Base-by-base conservation (phyloP, 2,329 filamentous ascomycete species). In the Alternaria triticimaculans region DNA sequence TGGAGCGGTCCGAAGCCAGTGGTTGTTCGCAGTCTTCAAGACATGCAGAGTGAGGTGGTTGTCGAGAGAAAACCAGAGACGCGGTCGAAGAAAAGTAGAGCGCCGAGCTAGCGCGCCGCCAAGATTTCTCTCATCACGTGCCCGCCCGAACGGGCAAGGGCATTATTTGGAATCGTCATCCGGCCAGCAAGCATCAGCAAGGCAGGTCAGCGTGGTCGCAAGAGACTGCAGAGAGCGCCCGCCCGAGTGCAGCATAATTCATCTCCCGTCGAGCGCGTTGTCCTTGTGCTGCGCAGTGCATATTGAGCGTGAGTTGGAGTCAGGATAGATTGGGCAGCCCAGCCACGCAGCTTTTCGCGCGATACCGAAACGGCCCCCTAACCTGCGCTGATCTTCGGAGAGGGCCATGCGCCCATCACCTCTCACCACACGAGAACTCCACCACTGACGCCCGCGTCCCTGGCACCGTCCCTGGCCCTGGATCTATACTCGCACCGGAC, bases 381-480 rank as follows among this genome's bases (percentile, higher is more conserved):
- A 67, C 64, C 55, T 60, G 59, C 61, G 65, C 64, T 62, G 68
- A 72, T 72, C 70, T 63, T 65, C 67, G 62, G 60, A 60, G 63
- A 66, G 67, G 49, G 67, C 63, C 63, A 67, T 67, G 66, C 68
- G 64, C 67, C 69, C 71, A 72, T 72, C 70, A 65, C 66, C 67
- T 69, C 68, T 68, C 70, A 73, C 70, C 62, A 67, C 72, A 67
- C 62, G 62, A 67, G 62, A 60, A 62, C 65, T 65, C 66, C 69
- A 66, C 72, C 66, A 65, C 63, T 67, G 57, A 64, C 70, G 64
- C 60, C 72, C 66, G 67, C 72, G 68, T 73, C 67, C 67, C 68
- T 71, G 68, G 68, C 72, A 66, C 64, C 26, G 63, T 65, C 65
- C 69, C 67, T 62, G 66, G 70, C 71, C 72, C 66, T 68, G 67